phyloP scores from a whole-genome alignment of 148 eudicot genomes.

The Diospyros lotus region DNA sequence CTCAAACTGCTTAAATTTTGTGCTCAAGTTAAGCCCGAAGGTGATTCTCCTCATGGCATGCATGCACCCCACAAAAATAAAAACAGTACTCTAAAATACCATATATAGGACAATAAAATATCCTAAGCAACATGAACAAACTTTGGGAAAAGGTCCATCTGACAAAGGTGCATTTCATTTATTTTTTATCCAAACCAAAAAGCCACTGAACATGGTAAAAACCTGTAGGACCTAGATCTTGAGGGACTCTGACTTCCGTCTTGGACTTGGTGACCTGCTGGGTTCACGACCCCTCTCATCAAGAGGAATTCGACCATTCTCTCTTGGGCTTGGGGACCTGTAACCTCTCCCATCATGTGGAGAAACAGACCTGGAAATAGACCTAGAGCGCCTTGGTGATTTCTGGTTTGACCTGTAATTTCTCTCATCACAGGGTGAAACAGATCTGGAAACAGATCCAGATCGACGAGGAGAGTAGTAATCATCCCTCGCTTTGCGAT shows the following conservation, averaged over 20 bases:
- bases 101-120: background rate
- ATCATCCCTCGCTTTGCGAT: slow-evolving; percentile 24
- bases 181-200: background rate
- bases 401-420: slow-evolving; percentile 32
- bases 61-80: background rate
- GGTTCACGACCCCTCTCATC: slow-evolving; percentile 24
- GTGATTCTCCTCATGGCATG: background rate
- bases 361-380: slow-evolving; percentile 41
- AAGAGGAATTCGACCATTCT: slow-evolving; percentile 26
- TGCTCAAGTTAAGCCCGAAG: background rate
- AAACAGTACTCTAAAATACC: background rate
- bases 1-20: background rate
- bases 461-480: slow-evolving; percentile 28
- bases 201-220: background rate
- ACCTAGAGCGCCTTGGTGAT: slow-evolving; percentile 43
- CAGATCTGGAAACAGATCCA: slow-evolving; percentile 47
- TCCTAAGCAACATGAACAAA: background rate
- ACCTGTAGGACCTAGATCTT: slow-evolving; percentile 34
- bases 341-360: slow-evolving; percentile 25
- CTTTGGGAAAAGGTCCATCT: too few relatives aligned
- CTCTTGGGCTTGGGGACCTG: slow-evolving; percentile 31
- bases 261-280: slow-evolving; percentile 37
- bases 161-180: background rate
- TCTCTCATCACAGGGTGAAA: slow-evolving; percentile 46
- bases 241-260: slow-evolving; percentile 28